Conservation (phyloP, 495 filamentous ascomycete species). For the Lasiosphaeria miniovina region DNA sequence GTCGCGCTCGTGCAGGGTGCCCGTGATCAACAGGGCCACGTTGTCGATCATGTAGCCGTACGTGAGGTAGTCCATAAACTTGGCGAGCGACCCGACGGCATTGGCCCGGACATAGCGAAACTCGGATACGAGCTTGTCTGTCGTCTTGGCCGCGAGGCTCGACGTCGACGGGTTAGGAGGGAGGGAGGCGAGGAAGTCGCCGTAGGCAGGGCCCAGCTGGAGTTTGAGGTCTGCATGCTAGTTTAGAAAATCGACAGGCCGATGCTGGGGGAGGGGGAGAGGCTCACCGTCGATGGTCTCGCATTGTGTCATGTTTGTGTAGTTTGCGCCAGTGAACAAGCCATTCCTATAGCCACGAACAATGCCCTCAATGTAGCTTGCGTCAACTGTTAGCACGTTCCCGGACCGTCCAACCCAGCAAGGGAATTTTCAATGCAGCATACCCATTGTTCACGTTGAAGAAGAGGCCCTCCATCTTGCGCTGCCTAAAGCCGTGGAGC, state of each 20-base stretch:
- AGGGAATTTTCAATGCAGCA: conserved; percentile 18
- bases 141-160: conserved; percentile 87
- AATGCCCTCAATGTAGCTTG: conserved; percentile 91
- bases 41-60: conserved; percentile 99
- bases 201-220: conserved; percentile 93
- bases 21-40: conserved; percentile 95
- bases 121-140: conserved; percentile 95
- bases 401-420: neutral
- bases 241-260: neutral
- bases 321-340: conserved; percentile 86
- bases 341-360: conserved; percentile 94
- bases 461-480: conserved; percentile 86
- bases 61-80: conserved; percentile 95
- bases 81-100: conserved; percentile 81
- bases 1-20: conserved; percentile 95
- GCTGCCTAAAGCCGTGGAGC: conserved; percentile 11
- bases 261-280: neutral
- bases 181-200: conserved; percentile 91
- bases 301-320: conserved; percentile 96
- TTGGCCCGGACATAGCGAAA: conserved; percentile 95
- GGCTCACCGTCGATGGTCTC: conserved; percentile 90
- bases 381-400: conserved; percentile 31
- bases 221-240: conserved; percentile 79
- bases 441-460: conserved; percentile 96
- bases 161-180: conserved; percentile 97